Conservation (phyloP, 352 stramenopile species). For the Lagenidium giganteum region DNA sequence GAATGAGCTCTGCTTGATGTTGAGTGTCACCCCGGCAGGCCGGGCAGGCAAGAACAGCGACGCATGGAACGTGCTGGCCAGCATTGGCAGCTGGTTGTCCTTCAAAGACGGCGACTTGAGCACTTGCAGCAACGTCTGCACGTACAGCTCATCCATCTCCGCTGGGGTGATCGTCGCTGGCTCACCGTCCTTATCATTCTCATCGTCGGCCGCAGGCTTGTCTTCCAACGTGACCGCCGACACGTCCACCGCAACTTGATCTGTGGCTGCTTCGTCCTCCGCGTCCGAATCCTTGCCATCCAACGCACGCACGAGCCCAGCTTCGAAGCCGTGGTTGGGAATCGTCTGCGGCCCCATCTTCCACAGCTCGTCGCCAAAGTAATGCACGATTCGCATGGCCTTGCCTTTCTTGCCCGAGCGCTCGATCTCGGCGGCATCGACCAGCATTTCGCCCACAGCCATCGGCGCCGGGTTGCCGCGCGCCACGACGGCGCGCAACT, state of each 20-base stretch:
- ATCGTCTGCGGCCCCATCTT: conserved; percentile 60
- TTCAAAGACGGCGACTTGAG: conserved; percentile 46
- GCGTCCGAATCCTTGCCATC: background rate
- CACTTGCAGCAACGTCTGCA: conserved; percentile 58
- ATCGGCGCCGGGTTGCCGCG: conserved; percentile 73
- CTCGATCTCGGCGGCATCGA: conserved; percentile 53
- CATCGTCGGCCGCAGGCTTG: conserved; percentile 11
- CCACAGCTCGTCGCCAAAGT: conserved; percentile 72
- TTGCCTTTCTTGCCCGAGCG: conserved; percentile 58
- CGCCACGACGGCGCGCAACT: conserved; percentile 64
- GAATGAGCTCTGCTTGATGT: conserved; percentile 76
- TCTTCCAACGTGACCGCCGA: conserved; percentile 36
- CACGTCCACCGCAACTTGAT: conserved; percentile 21
- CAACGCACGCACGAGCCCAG: conserved; percentile 19
- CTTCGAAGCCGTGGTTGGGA: conserved; percentile 62
- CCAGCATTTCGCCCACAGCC: conserved; percentile 70
- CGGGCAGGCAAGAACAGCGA: conserved; percentile 60
- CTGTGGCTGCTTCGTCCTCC: conserved; percentile 2
- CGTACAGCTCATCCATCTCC: conserved; percentile 74
- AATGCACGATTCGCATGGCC: conserved; percentile 63
- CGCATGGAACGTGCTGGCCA: conserved; percentile 72
- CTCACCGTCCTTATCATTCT: conserved; percentile 15
- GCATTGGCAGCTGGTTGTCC: conserved; percentile 75
- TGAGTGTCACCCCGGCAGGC: conserved; percentile 42
- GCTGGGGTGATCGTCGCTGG: conserved; percentile 26